phyloP scores from a whole-genome alignment of 441 rosid genomes.

The Pelargonium myrrhifolium region DNA sequence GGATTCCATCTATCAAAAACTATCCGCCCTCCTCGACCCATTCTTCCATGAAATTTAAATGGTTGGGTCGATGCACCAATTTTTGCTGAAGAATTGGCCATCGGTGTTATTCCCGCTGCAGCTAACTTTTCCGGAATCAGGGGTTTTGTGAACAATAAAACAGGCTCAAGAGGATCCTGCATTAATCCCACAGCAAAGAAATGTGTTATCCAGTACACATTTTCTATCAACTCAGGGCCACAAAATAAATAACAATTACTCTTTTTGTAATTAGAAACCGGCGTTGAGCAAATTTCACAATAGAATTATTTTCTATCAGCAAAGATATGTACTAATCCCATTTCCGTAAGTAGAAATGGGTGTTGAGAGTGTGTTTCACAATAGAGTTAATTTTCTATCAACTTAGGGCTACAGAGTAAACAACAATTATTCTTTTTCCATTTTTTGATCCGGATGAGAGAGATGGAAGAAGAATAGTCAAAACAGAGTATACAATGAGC shows the following conservation, averaged over 20 bases:
- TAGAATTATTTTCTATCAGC: too few species aligned
- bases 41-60: conserved; percentile 59
- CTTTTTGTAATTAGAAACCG: too few species aligned
- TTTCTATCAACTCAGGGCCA: background rate
- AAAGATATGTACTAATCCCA: too few species aligned
- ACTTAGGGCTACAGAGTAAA: background rate
- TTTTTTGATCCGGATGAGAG: background rate
- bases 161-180: conserved; percentile 92
- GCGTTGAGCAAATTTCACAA: too few species aligned
- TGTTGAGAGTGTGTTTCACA: too few species aligned
- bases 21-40: conserved; percentile 94
- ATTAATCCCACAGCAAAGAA: conserved; percentile 13
- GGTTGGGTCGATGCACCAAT: conserved; percentile 32
- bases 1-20: conserved; percentile 93
- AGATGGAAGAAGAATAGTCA: too few species aligned
- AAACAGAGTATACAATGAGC: background rate
- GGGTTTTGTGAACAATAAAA: conserved; percentile 79
- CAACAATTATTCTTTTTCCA: background rate
- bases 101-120: conserved; percentile 72
- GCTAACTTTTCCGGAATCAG: conserved; percentile 83
- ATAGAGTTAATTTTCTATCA: background rate
- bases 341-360: too few species aligned
- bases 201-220: background rate
- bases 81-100: conserved; percentile 40
- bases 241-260: too few species aligned